Evolutionary conservation across 2,329 filamentous ascomycete species (phyloP).

Genomic region (Aspergillaceae sp.): DNA sequence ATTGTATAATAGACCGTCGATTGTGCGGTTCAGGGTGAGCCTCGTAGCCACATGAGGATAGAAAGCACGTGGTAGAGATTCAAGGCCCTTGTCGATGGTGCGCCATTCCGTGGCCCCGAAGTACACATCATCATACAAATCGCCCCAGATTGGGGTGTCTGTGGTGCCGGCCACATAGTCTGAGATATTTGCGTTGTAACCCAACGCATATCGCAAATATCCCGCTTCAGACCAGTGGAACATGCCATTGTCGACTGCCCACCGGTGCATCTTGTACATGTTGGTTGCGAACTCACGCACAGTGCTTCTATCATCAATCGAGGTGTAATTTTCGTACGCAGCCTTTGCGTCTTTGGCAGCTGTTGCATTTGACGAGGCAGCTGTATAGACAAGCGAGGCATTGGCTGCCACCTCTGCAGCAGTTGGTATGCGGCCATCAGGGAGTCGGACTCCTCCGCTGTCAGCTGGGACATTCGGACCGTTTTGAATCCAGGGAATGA

Average conservation of each 20-base stretch:
- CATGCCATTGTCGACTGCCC: slow-evolving; percentile 45
- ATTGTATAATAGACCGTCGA: slow-evolving; percentile 51
- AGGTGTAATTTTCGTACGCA: slow-evolving; percentile 30
- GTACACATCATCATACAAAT: slow-evolving; percentile 51
- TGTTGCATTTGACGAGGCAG: slow-evolving; percentile 26
- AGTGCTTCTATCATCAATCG: slow-evolving; percentile 12
- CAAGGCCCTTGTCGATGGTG: slow-evolving; percentile 57
- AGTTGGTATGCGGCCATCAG: slow-evolving; percentile 48
- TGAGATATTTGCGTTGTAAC: slow-evolving; percentile 46
- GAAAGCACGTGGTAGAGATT: slow-evolving; percentile 54
- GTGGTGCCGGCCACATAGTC: slow-evolving; percentile 43
- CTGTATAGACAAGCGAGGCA: slow-evolving; percentile 28
- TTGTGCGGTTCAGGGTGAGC: slow-evolving; percentile 48
- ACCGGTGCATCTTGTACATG: slow-evolving; percentile 46
- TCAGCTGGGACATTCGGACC: slow-evolving; percentile 47
- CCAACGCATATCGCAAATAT: slow-evolving; percentile 53
- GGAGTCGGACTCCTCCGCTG: slow-evolving; percentile 39
- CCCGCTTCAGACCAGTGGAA: slow-evolving; percentile 59
- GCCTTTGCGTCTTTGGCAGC: slow-evolving; percentile 31
- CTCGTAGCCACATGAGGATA: slow-evolving; percentile 51
- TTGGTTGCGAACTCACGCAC: slow-evolving; percentile 24
- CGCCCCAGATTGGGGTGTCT: slow-evolving; percentile 41
- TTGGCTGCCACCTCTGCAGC: slow-evolving; percentile 41
- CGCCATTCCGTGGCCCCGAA: slow-evolving; percentile 52
- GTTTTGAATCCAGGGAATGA: slow-evolving; percentile 36